Percentiles rank a stretch among this genome's conserved stretches.
phyloP scores from a whole-genome alignment of 306 rosid species.

The Cucurbita argyrosperma region DNA sequence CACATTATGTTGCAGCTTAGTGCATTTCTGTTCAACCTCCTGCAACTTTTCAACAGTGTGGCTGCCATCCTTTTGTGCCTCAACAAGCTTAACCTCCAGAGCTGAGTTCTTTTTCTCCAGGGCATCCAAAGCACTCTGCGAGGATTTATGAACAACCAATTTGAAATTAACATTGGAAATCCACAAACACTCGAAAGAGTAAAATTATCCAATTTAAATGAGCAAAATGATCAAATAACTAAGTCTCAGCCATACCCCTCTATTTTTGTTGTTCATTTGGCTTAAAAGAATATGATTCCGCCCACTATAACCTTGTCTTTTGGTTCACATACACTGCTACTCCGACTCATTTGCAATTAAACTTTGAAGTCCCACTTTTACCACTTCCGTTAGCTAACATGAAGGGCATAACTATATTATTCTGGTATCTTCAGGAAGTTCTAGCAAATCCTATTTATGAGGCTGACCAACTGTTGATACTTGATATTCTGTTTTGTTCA shows the following conservation, averaged over 20 bases:
- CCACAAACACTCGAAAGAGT: not conserved
- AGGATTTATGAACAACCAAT: constrained; percentile 5
- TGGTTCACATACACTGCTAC: not conserved
- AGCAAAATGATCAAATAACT: not conserved
- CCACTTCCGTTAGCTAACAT: not conserved
- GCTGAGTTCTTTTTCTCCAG: constrained; percentile 47
- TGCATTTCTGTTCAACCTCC: constrained; percentile 54
- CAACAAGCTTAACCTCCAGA: constrained; percentile 42
- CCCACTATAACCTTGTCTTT: not conserved
- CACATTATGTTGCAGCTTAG: constrained; percentile 51
- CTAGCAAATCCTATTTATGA: not conserved
- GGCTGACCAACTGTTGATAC: not conserved
- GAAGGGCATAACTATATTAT: not conserved
- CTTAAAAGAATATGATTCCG: not conserved
- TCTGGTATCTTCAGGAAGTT: not conserved
- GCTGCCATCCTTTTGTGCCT: constrained; percentile 32
- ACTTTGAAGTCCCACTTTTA: not conserved
- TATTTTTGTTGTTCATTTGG: not conserved
- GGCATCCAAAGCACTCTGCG: constrained; percentile 54
- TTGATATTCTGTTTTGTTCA: not conserved
- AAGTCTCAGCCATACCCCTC: not conserved
- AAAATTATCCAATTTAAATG: not conserved
- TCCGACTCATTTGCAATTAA: not conserved
- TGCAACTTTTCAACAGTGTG: constrained; percentile 44
- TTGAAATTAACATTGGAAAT: not conserved